Base-by-base conservation (phyloP, 306 rosid species). In the Quercus suber region DNA sequence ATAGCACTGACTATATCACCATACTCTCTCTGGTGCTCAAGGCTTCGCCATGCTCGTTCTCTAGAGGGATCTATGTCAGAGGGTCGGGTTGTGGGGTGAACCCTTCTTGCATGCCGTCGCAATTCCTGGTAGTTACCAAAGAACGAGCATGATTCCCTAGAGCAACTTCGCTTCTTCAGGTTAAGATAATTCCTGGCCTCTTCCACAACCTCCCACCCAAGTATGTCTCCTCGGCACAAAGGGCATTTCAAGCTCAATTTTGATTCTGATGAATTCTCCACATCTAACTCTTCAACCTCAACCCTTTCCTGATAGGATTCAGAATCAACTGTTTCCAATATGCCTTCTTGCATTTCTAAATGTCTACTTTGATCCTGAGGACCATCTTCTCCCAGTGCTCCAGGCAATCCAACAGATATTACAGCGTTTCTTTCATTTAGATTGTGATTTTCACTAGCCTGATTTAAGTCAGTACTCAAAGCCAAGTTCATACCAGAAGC, bases 1-100 rank as follows among this genome's bases (percentile, higher is more conserved):
- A 94, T 89, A 71, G 97, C 98, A 80, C 98, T 94, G 28, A 92
- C 90, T 71, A 94, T 90, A 78, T 94, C 98, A 13, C 94, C 98
- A 28, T 90, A 88, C 75, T 94, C 98, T 81, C 97, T 88, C 80
- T 92, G 98, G 49, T 83, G 94, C 79, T 94, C 98, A 78, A 94
- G 87, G 79, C 85, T 86, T 81, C 79, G 78, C 98, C 98, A 94
- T 12, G 93, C 91, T 73, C 89, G 87, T 80, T 92, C 97, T 74
- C 98, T 86, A 9, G 89, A 85, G 2, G 98, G 98, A 78, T 94
- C 97, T 71, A 82, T 60, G 4, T 87, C 89, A 8, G 98, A 86
- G 72, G 98, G 98, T 11, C 92, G 83, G 17, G 92, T 87, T 3
- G 93, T 70, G 0, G 98, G 98, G 76, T 94, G 98, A 76, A 86